phyloP scores from a whole-genome alignment of 352 stramenopile genomes.

The Phytophthora pisi region DNA sequence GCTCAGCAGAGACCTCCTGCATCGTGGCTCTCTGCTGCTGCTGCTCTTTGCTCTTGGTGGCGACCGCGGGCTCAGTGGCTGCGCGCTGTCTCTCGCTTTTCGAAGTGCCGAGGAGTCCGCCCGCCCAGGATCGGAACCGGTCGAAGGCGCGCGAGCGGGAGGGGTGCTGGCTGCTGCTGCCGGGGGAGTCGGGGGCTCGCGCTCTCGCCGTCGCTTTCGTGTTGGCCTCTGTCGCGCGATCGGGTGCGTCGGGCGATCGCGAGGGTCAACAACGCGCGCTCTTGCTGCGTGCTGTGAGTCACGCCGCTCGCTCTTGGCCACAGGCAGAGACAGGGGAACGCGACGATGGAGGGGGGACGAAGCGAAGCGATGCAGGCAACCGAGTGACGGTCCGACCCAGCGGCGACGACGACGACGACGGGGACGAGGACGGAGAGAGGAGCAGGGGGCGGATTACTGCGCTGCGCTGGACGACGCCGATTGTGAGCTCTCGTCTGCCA shows the following conservation, averaged over 20 bases:
- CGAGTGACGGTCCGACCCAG: background rate
- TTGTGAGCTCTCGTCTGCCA: background rate
- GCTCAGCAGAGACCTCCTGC: slow-evolving; percentile 67
- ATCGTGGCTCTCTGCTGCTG: slow-evolving; percentile 29
- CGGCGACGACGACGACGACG: background rate
- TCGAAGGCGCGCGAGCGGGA: slow-evolving; percentile 30
- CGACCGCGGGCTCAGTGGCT: slow-evolving; percentile 26
- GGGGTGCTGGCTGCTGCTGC: slow-evolving; percentile 22
- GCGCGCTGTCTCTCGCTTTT: slow-evolving; percentile 23
- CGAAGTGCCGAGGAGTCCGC: slow-evolving; percentile 27
- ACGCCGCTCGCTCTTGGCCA: background rate
- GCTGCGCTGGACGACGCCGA: background rate
- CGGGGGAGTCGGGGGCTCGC: background rate
- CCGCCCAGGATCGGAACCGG: slow-evolving; percentile 40
- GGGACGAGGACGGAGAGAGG: too few species aligned
- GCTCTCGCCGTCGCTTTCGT: slow-evolving; percentile 24
- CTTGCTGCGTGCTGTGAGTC: background rate
- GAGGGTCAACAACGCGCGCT: background rate
- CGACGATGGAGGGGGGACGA: background rate
- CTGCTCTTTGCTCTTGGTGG: background rate
- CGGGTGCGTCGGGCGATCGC: background rate
- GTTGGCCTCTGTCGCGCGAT: slow-evolving; percentile 24
- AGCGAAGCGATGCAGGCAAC: background rate
- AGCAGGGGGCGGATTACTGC: background rate
- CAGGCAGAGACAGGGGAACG: background rate